Conservation (phyloP, 805 yeast species). For the Ascoidea tarda region DNA sequence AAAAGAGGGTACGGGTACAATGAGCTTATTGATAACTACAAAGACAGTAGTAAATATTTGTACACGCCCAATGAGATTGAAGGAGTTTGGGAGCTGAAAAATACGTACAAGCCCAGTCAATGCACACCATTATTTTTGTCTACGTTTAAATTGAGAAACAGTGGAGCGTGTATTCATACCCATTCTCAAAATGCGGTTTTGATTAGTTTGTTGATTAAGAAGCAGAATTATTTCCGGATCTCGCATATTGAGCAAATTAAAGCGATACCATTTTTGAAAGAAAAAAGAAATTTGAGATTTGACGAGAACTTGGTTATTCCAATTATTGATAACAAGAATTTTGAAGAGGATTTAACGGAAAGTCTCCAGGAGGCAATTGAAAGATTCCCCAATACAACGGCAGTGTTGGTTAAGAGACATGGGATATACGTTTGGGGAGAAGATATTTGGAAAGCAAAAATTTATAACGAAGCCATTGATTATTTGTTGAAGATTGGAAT, state of each 20-base stretch:
- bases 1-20: no score
- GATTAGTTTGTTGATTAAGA: conserved; percentile 54
- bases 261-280: conserved; percentile 63
- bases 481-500: conserved; percentile 76
- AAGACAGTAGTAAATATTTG: no score
- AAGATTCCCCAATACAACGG: conserved; percentile 68
- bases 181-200: conserved; percentile 85
- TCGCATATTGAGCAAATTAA: conserved; percentile 83
- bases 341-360: conserved; percentile 70
- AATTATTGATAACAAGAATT: conserved; percentile 81
- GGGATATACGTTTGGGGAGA: conserved; percentile 98
- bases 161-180: conserved; percentile 91
- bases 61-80: background rate
- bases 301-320: conserved; percentile 74
- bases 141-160: conserved; percentile 49
- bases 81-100: no score
- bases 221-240: conserved; percentile 46
- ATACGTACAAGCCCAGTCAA: conserved; percentile 63
- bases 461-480: conserved; percentile 87
- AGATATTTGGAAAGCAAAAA: conserved; percentile 81
- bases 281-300: conserved; percentile 47
- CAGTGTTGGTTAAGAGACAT: conserved; percentile 83
- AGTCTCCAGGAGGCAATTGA: conserved; percentile 47
- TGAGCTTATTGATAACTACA: background rate
- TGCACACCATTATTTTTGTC: conserved; percentile 83